phyloP scores from a whole-genome alignment of 177 flowering plant genomes.

The Vitis hybrid region DNA sequence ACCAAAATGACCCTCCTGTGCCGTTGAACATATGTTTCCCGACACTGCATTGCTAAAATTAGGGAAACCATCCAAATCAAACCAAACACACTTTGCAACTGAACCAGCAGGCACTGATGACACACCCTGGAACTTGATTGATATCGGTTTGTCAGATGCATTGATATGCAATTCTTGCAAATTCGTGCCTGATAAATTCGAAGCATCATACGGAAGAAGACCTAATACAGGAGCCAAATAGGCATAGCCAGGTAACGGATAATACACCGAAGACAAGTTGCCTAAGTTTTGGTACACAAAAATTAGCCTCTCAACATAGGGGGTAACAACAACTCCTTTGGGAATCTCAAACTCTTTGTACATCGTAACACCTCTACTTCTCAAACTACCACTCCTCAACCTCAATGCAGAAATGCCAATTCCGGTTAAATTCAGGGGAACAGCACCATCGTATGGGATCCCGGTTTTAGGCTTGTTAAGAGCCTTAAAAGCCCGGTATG shows the following conservation, averaged over 20 bases:
- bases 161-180: constrained; percentile 48
- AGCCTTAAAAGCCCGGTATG: constrained; percentile 65
- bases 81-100: constrained; percentile 59
- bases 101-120: constrained; percentile 40
- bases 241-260: constrained; percentile 47
- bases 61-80: constrained; percentile 55
- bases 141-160: constrained; percentile 50
- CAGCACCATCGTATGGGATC: constrained; percentile 38
- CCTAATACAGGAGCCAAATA: constrained; percentile 79
- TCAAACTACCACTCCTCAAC: constrained; percentile 77
- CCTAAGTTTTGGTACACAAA: constrained; percentile 82
- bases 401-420: constrained; percentile 64
- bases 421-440: constrained; percentile 65
- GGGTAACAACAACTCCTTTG: constrained; percentile 46
- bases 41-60: constrained; percentile 46
- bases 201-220: constrained; percentile 75
- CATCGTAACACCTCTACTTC: constrained; percentile 40
- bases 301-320: constrained; percentile 81
- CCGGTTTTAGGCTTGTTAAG: constrained; percentile 69
- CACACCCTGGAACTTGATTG: constrained; percentile 44
- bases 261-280: constrained; percentile 63
- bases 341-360: constrained; percentile 75
- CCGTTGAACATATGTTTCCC: constrained; percentile 49
- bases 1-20: constrained; percentile 73
- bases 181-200: constrained; percentile 52